These are phyloP conservation scores for Dothistroma septosporum DNA, from an alignment of 2,329 filamentous ascomycete species.

Conservation along the genomic window DNA sequence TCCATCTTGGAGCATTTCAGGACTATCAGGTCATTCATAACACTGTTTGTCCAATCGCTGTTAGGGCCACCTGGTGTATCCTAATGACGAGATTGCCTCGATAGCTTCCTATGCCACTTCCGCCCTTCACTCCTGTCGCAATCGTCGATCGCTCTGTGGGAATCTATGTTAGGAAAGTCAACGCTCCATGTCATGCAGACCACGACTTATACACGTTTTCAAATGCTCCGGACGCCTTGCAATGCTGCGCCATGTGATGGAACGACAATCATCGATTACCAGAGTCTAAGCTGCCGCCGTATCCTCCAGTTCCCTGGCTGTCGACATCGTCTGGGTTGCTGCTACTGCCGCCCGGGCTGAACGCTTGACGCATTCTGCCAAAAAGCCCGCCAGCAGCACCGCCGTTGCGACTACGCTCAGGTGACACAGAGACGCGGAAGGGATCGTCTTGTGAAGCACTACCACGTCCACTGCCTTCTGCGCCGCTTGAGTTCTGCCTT, in stretches of 20 bases:
- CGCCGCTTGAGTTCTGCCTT: constrained; percentile 15
- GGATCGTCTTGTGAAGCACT: constrained; percentile 21
- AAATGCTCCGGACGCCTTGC: constrained; percentile 1
- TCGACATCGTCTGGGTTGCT: background rate
- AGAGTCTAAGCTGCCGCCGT: background rate
- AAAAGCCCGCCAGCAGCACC: constrained; percentile 25
- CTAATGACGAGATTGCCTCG: background rate
- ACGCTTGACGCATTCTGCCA: constrained; percentile 34
- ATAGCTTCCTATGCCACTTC: background rate
- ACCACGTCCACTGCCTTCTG: constrained; percentile 17
- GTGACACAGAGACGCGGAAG: constrained; percentile 20
- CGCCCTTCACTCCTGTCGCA: background rate
- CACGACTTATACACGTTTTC: background rate
- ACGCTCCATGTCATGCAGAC: constrained; percentile 8
- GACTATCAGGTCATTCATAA: background rate
- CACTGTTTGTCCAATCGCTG: background rate
- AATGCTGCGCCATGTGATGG: background rate
- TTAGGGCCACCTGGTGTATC: background rate
- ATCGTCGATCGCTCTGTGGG: background rate
- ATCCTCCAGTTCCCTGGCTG: background rate
- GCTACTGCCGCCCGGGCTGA: constrained; percentile 15
- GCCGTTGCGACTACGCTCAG: constrained; percentile 14
- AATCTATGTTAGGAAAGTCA: constrained; percentile 5
- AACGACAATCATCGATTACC: background rate
- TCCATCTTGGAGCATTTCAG: background rate